Conservation (phyloP, 805 yeast genomes). For the Saccharomyces mikatae region DNA sequence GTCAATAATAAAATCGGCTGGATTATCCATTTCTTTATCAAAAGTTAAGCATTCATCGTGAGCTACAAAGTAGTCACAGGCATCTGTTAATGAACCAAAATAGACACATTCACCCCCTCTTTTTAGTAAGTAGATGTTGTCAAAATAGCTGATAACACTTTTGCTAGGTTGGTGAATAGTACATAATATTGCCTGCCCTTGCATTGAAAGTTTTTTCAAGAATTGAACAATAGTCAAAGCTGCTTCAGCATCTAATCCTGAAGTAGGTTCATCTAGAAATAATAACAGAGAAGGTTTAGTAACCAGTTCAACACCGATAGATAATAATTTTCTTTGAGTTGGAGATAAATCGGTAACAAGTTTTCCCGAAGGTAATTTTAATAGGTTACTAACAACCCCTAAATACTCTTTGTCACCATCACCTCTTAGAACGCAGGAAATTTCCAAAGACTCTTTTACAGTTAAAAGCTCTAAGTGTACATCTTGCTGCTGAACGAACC, state of each 20-base stretch:
- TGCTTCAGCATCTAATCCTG: constrained; percentile 49
- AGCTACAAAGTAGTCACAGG: constrained; percentile 42
- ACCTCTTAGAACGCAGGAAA: constrained; percentile 43
- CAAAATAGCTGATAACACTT: constrained; percentile 46
- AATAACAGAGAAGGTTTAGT: constrained; percentile 45
- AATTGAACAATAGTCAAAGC: constrained; percentile 51
- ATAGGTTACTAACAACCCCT: constrained; percentile 30
- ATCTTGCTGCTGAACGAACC: constrained; percentile 52
- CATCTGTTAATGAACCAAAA: constrained; percentile 61
- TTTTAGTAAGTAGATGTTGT: constrained; percentile 49
- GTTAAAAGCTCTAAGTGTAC: constrained; percentile 41
- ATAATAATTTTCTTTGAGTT: constrained; percentile 44
- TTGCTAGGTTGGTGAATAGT: constrained; percentile 62
- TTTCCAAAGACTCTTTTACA: constrained; percentile 43
- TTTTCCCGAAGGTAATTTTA: constrained; percentile 33
- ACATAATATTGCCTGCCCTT: constrained; percentile 47
- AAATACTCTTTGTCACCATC: constrained; percentile 15
- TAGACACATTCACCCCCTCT: constrained; percentile 61
- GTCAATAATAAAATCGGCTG: constrained; percentile 62
- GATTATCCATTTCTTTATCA: constrained; percentile 40
- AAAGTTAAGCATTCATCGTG: constrained; percentile 54
- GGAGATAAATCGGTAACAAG: constrained; percentile 46
- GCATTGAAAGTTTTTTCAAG: constrained; percentile 38
- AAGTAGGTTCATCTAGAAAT: constrained; percentile 53
- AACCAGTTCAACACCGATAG: constrained; percentile 45